Evolutionary conservation across 2,329 filamentous ascomycete species (phyloP), one percentile per base, ranked within the genome.

Genomic region (Phoma herbarum): DNA sequence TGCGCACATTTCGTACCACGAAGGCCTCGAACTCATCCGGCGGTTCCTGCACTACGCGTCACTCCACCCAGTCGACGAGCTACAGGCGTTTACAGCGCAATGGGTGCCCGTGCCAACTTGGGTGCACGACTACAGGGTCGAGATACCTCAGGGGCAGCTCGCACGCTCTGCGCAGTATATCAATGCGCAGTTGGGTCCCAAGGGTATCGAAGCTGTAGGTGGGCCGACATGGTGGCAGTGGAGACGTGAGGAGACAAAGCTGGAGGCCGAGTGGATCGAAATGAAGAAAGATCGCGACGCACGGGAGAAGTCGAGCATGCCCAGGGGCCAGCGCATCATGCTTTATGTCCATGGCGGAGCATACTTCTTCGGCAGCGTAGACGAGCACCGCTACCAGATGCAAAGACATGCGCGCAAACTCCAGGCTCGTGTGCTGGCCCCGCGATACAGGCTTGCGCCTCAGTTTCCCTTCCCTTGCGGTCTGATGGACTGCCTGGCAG

Each of bases 311-410:
- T 79, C 80, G 0, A 80, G 79, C 16, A 85, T 86, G 47, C 52
- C 59, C 18, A 83, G 84, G 22, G 85, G 86, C 18, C 88, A 88
- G 66, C 87, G 93, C 51, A 88, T 96, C 57, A 97, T 98, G 86
- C 81, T 99, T 23, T 98, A 98, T 77, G 83, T 98, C 22, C 95
- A 98, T 72, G 95, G 95, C 14, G 94, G 94, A 7, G 94, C 91
- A 20, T 98, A 97, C 78, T 99, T 89, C 79, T 98, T 99, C 75
- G 94, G 95, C 14, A 96, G 92, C 68, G 89, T 97, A 35, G 93
- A 97, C 73, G 93, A 96, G 77, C 95, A 98, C 80, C 88, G 95
- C n/a, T 98, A 98, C 79, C 94, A 98, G 82, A 88, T 99, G 84
- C 95, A 99, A 78, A 86, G 94, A 47, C 93, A 98, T 83, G 95